A percentile compares a stretch with the other conserved stretches of the same genome.
Conservation (phyloP, 768 basidiomycete genomes). For the Agaricus sinodeliciosus region DNA sequence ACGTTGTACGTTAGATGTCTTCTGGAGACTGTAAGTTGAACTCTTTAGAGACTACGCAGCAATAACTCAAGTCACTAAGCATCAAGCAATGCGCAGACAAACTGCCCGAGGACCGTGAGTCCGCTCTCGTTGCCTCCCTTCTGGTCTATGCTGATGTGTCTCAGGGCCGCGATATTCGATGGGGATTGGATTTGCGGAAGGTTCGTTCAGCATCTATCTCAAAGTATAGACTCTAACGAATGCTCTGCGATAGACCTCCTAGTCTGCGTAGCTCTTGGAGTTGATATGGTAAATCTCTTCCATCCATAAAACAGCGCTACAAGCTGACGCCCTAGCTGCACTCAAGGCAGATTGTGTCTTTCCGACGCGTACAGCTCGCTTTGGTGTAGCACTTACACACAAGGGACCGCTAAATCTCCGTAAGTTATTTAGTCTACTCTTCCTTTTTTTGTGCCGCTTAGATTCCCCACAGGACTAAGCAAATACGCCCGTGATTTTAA, state of each 20-base stretch:
- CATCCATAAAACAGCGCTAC: not conserved
- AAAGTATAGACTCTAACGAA: not conserved
- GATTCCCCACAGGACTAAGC: constrained; percentile 42
- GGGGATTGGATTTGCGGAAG: constrained; percentile 92
- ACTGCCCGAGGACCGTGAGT: constrained; percentile 72
- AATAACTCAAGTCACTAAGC: constrained; percentile 27
- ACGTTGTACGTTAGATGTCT: constrained; percentile 45
- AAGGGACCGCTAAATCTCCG: constrained; percentile 79
- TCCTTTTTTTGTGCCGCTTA: not conserved
- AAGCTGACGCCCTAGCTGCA: constrained; percentile 19
- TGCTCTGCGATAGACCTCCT: constrained; percentile 54
- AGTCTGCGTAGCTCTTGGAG: constrained; percentile 86
- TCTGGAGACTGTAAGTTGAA: constrained; percentile 70
- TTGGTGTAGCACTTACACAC: constrained; percentile 83
- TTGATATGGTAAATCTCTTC: constrained; percentile 70
- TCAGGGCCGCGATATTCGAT: constrained; percentile 86
- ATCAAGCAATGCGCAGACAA: constrained; percentile 78
- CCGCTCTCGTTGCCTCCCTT: not conserved
- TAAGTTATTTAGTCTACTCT: constrained; percentile 23
- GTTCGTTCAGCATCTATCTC: constrained; percentile 26
- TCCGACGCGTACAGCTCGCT: constrained; percentile 86
- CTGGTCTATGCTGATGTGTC: constrained; percentile 10
- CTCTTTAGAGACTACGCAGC: not conserved
- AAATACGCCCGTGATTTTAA: constrained; percentile 65
- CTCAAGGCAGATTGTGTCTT: constrained; percentile 83